phyloP scores from a whole-genome alignment of 2,329 filamentous ascomycete genomes.

The Scolecobasidium constrictum region DNA sequence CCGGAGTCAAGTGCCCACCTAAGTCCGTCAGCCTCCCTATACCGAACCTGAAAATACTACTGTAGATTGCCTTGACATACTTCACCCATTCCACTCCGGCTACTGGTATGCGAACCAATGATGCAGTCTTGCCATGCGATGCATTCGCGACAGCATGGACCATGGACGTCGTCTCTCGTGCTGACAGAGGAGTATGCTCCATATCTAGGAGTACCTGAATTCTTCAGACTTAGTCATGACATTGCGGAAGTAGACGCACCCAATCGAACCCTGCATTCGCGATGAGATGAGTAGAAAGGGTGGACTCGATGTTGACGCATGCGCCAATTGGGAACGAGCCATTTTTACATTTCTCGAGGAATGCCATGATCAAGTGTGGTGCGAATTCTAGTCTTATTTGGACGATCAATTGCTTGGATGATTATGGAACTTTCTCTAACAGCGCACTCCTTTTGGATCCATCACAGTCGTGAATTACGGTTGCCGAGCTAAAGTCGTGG shows the following conservation, averaged over 20 bases:
- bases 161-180: not conserved
- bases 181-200: not conserved
- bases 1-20: slow-evolving; percentile 4
- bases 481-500: too few species aligned
- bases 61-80: not conserved
- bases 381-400: too few species aligned
- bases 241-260: too few species aligned
- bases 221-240: too few species aligned
- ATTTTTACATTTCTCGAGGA: not conserved
- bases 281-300: not conserved
- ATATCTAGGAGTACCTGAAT: not conserved
- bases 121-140: not conserved
- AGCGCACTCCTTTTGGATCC: too few species aligned
- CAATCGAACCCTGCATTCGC: not conserved
- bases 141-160: slow-evolving; percentile 2
- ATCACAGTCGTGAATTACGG: too few species aligned
- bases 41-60: not conserved
- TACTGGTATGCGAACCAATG: slow-evolving; percentile 1
- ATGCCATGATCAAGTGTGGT: too few species aligned
- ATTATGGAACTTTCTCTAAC: too few species aligned
- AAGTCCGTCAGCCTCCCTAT: too few species aligned
- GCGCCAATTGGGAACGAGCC: not conserved
- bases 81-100: slow-evolving; percentile 2
- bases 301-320: not conserved
- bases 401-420: too few species aligned